Evolutionary conservation across 495 filamentous ascomycete species (phyloP).

Genomic region (Neurospora sp.): DNA sequence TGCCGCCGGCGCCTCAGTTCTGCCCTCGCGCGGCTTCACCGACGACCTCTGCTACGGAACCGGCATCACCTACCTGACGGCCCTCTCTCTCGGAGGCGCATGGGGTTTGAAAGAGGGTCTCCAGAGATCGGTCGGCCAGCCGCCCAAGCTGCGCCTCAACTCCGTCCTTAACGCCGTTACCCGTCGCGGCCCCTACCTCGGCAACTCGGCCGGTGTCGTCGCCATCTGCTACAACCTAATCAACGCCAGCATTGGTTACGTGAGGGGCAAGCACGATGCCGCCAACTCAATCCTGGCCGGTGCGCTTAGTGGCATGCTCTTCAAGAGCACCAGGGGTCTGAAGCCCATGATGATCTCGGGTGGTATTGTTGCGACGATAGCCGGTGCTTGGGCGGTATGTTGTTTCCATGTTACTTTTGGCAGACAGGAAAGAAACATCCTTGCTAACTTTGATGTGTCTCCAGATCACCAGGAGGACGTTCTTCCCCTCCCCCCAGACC

Average conservation of each 20-base stretch:
- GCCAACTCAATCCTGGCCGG: constrained; percentile 81
- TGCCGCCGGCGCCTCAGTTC: constrained; percentile 73
- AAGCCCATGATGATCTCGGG: constrained; percentile 90
- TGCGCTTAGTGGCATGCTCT: constrained; percentile 78
- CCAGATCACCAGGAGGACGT: constrained; percentile 21
- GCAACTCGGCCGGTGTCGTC: constrained; percentile 88
- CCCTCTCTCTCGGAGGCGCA: constrained; percentile 72
- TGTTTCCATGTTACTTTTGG: constrained; percentile 19
- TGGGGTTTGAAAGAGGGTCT: constrained; percentile 90
- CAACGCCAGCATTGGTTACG: constrained; percentile 81
- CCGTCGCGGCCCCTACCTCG: constrained; percentile 86
- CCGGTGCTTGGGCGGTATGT: constrained; percentile 83
- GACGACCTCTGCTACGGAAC: constrained; percentile 98
- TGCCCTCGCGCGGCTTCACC: constrained; percentile 92
- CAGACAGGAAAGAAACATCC: neutral
- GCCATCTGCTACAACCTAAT: constrained; percentile 91
- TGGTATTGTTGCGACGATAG: constrained; percentile 71
- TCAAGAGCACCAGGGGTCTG: constrained; percentile 86
- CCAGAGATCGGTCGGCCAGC: constrained; percentile 57
- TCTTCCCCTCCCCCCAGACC: constrained; percentile 16
- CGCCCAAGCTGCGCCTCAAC: constrained; percentile 86
- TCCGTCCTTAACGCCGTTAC: constrained; percentile 89
- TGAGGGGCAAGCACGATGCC: constrained; percentile 82
- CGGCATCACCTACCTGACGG: constrained; percentile 82
- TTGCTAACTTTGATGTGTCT: neutral